Evolutionary conservation across 805 yeast genomes (phyloP), one percentile per base, ranked within the genome.

Genomic region (Saccharomycopsis sp.): DNA sequence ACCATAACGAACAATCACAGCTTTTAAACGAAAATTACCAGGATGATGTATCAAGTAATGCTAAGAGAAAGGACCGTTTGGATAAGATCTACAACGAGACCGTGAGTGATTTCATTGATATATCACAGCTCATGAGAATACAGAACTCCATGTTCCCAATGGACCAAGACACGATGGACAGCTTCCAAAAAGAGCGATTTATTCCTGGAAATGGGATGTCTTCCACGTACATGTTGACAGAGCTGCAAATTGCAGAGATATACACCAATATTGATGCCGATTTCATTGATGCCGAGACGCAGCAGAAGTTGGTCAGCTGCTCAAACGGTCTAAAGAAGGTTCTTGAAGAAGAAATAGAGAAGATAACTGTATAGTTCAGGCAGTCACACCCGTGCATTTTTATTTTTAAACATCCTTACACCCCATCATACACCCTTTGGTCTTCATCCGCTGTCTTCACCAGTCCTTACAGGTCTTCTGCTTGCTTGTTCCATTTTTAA

Each of bases 161-260:
- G 49, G 49, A 44, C 49, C 49, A 44, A 44, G 49, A 44, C 5
- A 44, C 49, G 49, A 44, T 44, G 20, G 49, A 44, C 7, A n/a
- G 20, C 5, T 19, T 17, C 12, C 49, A 44, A 44, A 44, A 44
- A 44, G 49, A 44, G 8, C 22, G 49, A 7, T 44, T 44, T 17
- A 44, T 44, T 44, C 20, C 49, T 8, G 49, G 49, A 5, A 44
- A 44, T 44, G 49, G 49, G 12, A 5, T 44, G 22, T 44, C 49
- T 17, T 44, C 49, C 3, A 44, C 49, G 12, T 44, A 44, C 12
- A 7, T 44, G 22, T 44, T 44, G 12, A 44, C 49, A 3, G 49
- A 44, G 22, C 49, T 5, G 22, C 19, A 44, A 44, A n/a, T 44
- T 44, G 19, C 49, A 44, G 22, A n/a, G 22, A 12, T 44, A 17